These are phyloP conservation scores for Priceomyces fermenticarens DNA, from an alignment of 805 yeast species.

Conservation along the genomic window DNA sequence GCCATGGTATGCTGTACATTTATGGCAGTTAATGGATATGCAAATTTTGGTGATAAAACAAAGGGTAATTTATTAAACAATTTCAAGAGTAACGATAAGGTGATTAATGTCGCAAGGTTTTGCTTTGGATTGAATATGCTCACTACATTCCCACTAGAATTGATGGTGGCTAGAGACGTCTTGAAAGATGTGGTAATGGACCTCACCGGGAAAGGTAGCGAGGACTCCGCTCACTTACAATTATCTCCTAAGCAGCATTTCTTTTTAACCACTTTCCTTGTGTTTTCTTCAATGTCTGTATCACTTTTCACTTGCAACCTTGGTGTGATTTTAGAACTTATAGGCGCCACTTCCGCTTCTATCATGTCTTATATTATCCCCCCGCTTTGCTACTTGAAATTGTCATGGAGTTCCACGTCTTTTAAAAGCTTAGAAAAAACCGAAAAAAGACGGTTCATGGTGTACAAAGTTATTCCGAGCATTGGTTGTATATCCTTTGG, in stretches of 20 bases:
- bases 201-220: constrained; percentile 18
- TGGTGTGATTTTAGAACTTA: constrained; percentile 84
- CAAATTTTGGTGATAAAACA: constrained; percentile 71
- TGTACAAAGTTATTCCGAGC: constrained; percentile 51
- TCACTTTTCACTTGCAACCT: constrained; percentile 80
- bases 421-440: constrained; percentile 14
- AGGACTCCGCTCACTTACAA: constrained; percentile 32
- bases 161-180: constrained; percentile 88
- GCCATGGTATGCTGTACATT: constrained; percentile 75
- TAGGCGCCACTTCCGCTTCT: constrained; percentile 92
- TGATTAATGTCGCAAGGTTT: constrained; percentile 82
- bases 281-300: constrained; percentile 68
- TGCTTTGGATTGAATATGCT: constrained; percentile 92
- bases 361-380: constrained; percentile 90
- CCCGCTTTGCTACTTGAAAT: constrained; percentile 73
- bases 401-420: constrained; percentile 48
- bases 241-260: constrained; percentile 52
- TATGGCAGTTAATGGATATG: constrained; percentile 77
- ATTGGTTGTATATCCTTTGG: constrained; percentile 70
- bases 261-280: constrained; percentile 61
- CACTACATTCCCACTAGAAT: constrained; percentile 86
- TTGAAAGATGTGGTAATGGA: constrained; percentile 53
- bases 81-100: constrained; percentile 69
- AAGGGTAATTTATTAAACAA: constrained; percentile 88
- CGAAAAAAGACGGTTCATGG: constrained; percentile 26